Conservation (phyloP, 1,284 basidiomycete species). For the Mycosarcoma mackinlayi region DNA sequence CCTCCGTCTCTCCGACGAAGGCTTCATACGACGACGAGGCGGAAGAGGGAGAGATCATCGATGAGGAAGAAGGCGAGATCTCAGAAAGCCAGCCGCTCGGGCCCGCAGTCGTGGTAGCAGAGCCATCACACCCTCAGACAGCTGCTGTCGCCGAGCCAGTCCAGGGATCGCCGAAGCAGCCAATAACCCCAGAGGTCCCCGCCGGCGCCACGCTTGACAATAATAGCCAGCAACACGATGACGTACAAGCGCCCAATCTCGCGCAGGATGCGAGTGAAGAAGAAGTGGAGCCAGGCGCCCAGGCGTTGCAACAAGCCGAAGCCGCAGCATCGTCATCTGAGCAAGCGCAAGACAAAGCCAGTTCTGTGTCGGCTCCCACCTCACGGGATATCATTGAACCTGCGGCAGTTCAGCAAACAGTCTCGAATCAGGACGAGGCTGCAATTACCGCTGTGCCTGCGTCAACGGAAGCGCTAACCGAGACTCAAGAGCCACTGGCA, state of each 20-base stretch:
- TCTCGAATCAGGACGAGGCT: slow-evolving; percentile 4
- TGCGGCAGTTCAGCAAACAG: slow-evolving; percentile 1
- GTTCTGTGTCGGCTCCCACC: background rate
- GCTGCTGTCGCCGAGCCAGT: slow-evolving; percentile 5
- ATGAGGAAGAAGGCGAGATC: slow-evolving; percentile 50
- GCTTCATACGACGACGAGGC: slow-evolving; percentile 34
- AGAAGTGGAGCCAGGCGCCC: background rate
- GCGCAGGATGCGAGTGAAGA: background rate
- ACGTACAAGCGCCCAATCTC: background rate
- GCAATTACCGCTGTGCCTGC: background rate
- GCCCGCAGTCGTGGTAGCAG: background rate
- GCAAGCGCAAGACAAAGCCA: background rate
- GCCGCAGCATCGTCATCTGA: background rate
- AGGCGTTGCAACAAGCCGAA: background rate
- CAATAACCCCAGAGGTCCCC: slow-evolving; percentile 16
- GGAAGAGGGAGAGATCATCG: slow-evolving; percentile 46
- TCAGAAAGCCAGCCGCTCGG: slow-evolving; percentile 14
- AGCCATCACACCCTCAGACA: slow-evolving; percentile 4
- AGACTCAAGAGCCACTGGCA: background rate
- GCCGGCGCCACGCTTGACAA: background rate
- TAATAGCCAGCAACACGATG: background rate
- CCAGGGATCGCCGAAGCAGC: slow-evolving; percentile 15
- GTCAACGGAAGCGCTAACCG: background rate
- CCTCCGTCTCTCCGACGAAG: slow-evolving; percentile 10
- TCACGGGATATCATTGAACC: background rate